phyloP scores from a whole-genome alignment of 768 basidiomycete genomes.

The Hirschioporus abietinus region DNA sequence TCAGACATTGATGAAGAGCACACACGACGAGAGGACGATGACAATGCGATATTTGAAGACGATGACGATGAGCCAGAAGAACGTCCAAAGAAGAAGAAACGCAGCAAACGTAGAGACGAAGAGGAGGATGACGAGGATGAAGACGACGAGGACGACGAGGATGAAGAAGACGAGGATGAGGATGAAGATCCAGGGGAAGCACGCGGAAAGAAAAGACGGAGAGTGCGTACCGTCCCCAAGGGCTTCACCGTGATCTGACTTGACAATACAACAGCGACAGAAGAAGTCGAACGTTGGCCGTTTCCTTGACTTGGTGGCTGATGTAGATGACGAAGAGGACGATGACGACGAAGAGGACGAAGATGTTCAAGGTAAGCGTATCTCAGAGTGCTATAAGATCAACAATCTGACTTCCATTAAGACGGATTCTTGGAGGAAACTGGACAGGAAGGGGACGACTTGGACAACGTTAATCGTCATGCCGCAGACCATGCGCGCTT shows the following conservation, averaged over 20 bases:
- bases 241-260: constrained; percentile 10
- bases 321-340: constrained; percentile 95
- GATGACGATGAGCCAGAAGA: constrained; percentile 36
- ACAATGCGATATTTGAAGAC: constrained; percentile 26
- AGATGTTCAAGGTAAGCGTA: too few species aligned
- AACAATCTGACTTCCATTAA: too few species aligned
- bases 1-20: constrained; percentile 35
- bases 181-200: constrained; percentile 42
- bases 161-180: constrained; percentile 38
- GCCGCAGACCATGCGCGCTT: constrained; percentile 63
- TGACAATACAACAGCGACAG: constrained; percentile 48
- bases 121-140: constrained; percentile 37
- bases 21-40: constrained; percentile 23
- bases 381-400: too few species aligned
- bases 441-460: constrained; percentile 59
- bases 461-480: constrained; percentile 41
- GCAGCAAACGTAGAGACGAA: constrained; percentile 27
- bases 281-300: constrained; percentile 61
- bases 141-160: constrained; percentile 33
- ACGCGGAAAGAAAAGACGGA: constrained; percentile 53
- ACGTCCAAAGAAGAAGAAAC: constrained; percentile 21
- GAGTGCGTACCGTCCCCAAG: constrained; percentile 34
- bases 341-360: constrained; percentile 91
- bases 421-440: constrained; percentile 67
- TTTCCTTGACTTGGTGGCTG: constrained; percentile 95